A percentile compares a stretch with the other conserved stretches of the same genome.
These are phyloP conservation scores for Taiwanofungus camphoratus DNA, from an alignment of 1,284 basidiomycete species.

Conservation along the genomic window DNA sequence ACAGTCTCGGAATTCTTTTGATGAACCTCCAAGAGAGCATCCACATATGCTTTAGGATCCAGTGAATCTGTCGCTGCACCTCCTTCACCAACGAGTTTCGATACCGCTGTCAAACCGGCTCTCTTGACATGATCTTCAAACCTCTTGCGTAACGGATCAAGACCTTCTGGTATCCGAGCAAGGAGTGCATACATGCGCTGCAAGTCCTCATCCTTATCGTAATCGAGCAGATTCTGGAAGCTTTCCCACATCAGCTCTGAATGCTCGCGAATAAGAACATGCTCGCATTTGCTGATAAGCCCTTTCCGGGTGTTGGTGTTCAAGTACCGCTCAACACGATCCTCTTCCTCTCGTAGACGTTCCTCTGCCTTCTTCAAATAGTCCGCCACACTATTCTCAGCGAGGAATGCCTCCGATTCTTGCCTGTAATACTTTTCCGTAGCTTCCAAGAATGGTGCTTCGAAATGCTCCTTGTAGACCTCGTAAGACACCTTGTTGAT, in stretches of 20 bases:
- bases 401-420: constrained; percentile 89
- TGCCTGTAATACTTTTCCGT: constrained; percentile 91
- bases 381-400: constrained; percentile 89
- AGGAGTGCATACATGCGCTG: constrained; percentile 94
- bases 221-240: constrained; percentile 90
- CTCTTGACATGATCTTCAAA: constrained; percentile 96
- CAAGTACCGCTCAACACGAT: constrained; percentile 92
- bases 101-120: constrained; percentile 80
- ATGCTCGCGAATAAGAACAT: constrained; percentile 89
- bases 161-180: constrained; percentile 82
- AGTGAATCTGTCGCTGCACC: constrained; percentile 59
- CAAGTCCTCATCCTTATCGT: constrained; percentile 90
- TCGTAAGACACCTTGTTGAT: constrained; percentile 91
- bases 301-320: constrained; percentile 84
- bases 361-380: constrained; percentile 97
- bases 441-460: constrained; percentile 81
- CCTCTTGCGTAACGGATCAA: constrained; percentile 88
- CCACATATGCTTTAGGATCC: constrained; percentile 91
- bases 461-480: constrained; percentile 91
- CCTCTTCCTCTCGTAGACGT: constrained; percentile 90
- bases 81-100: constrained; percentile 73
- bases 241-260: constrained; percentile 88
- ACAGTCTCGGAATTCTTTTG: constrained; percentile 91
- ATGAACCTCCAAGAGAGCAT: constrained; percentile 89
- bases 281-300: constrained; percentile 88